Evolutionary conservation across 495 filamentous ascomycete species (phyloP).

Genomic region (Penicillium cinerascens): DNA sequence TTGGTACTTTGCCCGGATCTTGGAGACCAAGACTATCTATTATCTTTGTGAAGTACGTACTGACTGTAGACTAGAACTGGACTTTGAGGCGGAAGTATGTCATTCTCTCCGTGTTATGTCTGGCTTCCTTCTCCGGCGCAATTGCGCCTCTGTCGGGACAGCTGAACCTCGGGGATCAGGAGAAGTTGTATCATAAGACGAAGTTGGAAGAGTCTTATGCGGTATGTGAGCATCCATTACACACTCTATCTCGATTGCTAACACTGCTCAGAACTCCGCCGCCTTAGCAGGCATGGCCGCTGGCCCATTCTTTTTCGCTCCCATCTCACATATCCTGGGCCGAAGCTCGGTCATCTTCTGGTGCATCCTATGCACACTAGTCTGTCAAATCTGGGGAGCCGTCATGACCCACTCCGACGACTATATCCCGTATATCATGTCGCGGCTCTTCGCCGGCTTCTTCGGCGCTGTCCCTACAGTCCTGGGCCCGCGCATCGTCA

Average conservation of each 20-base stretch:
- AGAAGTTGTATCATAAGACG: constrained; percentile 26
- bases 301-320: constrained; percentile 43
- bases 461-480: constrained; percentile 38
- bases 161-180: constrained; percentile 30
- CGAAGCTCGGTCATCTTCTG: constrained; percentile 44
- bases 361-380: constrained; percentile 33
- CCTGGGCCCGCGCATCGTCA: constrained; percentile 38
- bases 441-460: constrained; percentile 40
- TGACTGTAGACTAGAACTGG: constrained; percentile 36
- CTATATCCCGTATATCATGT: constrained; percentile 43
- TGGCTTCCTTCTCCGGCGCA: constrained; percentile 30
- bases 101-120: constrained; percentile 29
- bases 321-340: constrained; percentile 36
- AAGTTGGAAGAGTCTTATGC: constrained; percentile 25
- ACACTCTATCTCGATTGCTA: background rate
- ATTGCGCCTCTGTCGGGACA: constrained; percentile 33
- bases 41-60: background rate
- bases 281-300: constrained; percentile 39
- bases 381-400: constrained; percentile 39
- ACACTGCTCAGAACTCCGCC: constrained; percentile 31
- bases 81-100: constrained; percentile 40
- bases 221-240: constrained; percentile 6
- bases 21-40: background rate
- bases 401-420: constrained; percentile 39
- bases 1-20: constrained; percentile 26